phyloP scores from a whole-genome alignment of 345 rosid genomes.

The Tarenaya hassleriana region DNA sequence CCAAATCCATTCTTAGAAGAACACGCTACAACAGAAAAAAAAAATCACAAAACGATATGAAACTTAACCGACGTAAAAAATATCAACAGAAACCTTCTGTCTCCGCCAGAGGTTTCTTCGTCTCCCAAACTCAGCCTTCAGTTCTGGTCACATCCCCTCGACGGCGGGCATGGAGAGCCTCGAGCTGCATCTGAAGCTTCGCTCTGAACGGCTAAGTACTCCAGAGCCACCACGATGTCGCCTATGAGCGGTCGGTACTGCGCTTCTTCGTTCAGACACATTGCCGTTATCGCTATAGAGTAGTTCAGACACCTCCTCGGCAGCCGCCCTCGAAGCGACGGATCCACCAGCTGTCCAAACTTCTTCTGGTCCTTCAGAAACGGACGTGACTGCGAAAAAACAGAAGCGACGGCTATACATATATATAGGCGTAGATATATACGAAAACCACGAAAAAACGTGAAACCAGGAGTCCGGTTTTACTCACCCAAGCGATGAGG shows the following conservation, averaged over 20 bases:
- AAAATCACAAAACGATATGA: no score
- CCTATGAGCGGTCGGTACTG: conserved; percentile 63
- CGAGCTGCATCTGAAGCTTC: conserved; percentile 19
- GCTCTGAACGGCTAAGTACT: conserved; percentile 51
- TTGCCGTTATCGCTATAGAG: conserved; percentile 70
- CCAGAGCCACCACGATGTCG: conserved; percentile 82
- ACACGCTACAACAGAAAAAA: no score
- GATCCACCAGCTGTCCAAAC: conserved; percentile 60
- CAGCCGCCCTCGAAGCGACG: conserved; percentile 55
- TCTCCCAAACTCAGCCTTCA: no score
- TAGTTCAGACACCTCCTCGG: conserved; percentile 75
- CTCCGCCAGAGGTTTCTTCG: no score
- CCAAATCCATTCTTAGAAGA: no score
- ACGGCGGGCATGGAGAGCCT: background rate
- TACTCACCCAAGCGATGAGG: conserved; percentile 75
- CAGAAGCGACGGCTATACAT: no score
- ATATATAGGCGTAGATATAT: no score
- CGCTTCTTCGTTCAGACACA: conserved; percentile 92
- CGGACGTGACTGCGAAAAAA: conserved; percentile 49
- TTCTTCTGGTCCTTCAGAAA: conserved; percentile 63
- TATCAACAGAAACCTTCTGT: no score
- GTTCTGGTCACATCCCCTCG: no score
- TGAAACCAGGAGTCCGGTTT: background rate
- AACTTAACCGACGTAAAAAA: no score
- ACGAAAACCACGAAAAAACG: background rate